Evolutionary conservation across 2,329 filamentous ascomycete genomes (phyloP).

Genomic region (Truncatella angustata): DNA sequence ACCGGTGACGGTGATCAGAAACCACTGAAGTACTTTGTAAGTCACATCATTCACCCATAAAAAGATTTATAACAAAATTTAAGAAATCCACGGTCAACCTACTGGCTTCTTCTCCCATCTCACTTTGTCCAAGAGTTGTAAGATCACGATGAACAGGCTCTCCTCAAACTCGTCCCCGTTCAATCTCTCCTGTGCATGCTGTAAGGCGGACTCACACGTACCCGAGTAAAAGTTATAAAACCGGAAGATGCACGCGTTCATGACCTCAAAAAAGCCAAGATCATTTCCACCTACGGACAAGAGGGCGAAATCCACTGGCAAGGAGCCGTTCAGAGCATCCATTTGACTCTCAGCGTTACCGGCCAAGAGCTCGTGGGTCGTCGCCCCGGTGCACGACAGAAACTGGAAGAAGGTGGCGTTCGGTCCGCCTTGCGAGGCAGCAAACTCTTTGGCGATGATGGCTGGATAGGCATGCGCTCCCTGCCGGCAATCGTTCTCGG

Average conservation of each 20-base stretch:
- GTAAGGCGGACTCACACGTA: conserved; percentile 40
- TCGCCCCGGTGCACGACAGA: conserved; percentile 46
- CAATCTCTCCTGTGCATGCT: conserved; percentile 31
- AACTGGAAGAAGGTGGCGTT: conserved; percentile 38
- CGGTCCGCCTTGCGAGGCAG: conserved; percentile 18
- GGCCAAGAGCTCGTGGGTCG: conserved; percentile 36
- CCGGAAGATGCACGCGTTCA: conserved; percentile 49
- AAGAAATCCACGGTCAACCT: background rate
- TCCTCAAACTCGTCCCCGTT: conserved; percentile 35
- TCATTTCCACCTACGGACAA: conserved; percentile 49
- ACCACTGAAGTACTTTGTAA: conserved; percentile 18
- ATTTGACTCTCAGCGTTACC: conserved; percentile 38
- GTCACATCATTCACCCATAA: background rate
- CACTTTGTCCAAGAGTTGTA: conserved; percentile 41
- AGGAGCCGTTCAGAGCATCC: conserved; percentile 36
- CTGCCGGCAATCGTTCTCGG: conserved; percentile 40
- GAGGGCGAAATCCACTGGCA: conserved; percentile 39
- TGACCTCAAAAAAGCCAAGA: conserved; percentile 47
- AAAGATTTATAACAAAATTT: background rate
- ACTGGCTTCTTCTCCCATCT: conserved; percentile 41
- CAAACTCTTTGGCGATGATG: conserved; percentile 38
- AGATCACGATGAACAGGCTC: conserved; percentile 36
- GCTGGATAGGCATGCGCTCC: conserved; percentile 40
- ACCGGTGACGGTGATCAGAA: conserved; percentile 43
- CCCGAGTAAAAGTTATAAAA: conserved; percentile 49